Evolutionary conservation across 306 rosid genomes (phyloP).

Genomic region (Dryas alaskensis): DNA sequence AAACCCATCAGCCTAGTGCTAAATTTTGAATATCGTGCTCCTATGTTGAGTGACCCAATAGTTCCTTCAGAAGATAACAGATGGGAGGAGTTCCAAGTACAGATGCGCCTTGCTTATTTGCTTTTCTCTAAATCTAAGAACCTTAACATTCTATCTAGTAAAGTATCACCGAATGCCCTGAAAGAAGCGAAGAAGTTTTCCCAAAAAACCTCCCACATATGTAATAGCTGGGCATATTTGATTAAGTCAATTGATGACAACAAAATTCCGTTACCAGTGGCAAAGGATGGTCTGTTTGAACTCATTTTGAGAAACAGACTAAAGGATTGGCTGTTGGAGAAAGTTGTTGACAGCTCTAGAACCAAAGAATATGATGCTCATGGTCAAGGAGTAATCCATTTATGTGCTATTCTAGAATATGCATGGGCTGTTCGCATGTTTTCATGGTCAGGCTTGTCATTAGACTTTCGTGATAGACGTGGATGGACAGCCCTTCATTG

Average conservation of each 20-base stretch:
- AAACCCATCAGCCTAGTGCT: slow-evolving; percentile 85
- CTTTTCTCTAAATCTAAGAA: slow-evolving; percentile 61
- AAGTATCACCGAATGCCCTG: slow-evolving; percentile 44
- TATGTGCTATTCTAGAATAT: slow-evolving; percentile 84
- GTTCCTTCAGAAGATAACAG: slow-evolving; percentile 46
- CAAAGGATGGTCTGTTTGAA: slow-evolving; percentile 59
- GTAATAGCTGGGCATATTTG: slow-evolving; percentile 56
- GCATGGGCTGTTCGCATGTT: slow-evolving; percentile 78
- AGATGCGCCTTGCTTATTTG: slow-evolving; percentile 68
- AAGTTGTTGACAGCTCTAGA: slow-evolving; percentile 55
- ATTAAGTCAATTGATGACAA: slow-evolving; percentile 50
- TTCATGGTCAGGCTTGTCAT: slow-evolving; percentile 77
- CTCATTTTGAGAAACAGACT: slow-evolving; percentile 62
- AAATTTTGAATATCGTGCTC: slow-evolving; percentile 72
- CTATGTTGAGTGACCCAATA: slow-evolving; percentile 41
- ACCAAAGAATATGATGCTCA: slow-evolving; percentile 62
- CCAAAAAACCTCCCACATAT: slow-evolving; percentile 49
- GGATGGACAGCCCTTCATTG: slow-evolving; percentile 99
- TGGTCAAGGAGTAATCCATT: slow-evolving; percentile 92
- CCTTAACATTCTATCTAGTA: slow-evolving; percentile 55
- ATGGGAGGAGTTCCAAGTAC: slow-evolving; percentile 61
- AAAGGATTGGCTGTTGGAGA: slow-evolving; percentile 87
- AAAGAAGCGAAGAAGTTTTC: slow-evolving; percentile 69
- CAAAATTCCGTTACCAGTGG: slow-evolving; percentile 51
- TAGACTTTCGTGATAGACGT: slow-evolving; percentile 81